These are phyloP conservation scores for Cornus kousa DNA, from an alignment of 148 eudicot species.

Conservation along the genomic window DNA sequence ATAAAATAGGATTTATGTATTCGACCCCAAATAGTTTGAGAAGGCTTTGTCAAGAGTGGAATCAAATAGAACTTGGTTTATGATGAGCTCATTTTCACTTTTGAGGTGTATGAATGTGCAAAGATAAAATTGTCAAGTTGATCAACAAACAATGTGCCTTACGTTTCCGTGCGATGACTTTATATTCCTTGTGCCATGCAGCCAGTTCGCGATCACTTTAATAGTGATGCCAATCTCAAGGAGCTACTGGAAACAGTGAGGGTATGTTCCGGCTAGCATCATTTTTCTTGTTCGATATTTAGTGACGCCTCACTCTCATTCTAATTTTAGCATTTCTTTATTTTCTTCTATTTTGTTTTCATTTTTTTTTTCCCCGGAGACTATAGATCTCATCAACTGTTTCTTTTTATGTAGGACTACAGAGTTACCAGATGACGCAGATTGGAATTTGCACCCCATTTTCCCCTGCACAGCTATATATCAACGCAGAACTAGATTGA, in stretches of 20 bases:
- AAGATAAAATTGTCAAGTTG: too few relatives aligned
- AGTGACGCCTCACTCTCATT: not conserved
- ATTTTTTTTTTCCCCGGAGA: not conserved
- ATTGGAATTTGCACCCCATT: not conserved
- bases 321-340: not conserved
- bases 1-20: too few relatives aligned
- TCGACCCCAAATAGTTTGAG: too few relatives aligned
- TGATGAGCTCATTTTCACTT: too few relatives aligned
- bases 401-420: conserved; percentile 22
- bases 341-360: too few relatives aligned
- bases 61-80: too few relatives aligned
- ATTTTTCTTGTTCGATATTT: not conserved
- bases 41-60: too few relatives aligned
- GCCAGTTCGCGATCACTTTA: conserved; percentile 94
- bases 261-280: conserved; percentile 35
- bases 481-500: not conserved
- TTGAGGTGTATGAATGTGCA: too few relatives aligned
- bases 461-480: not conserved
- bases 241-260: conserved; percentile 67
- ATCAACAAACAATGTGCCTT: not conserved
- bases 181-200: conserved; percentile 19
- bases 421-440: conserved; percentile 29
- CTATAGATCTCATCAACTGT: not conserved
- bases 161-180: not conserved
- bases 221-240: conserved; percentile 51